Percentiles rank a stretch among this genome's conserved stretches.
Conservation (phyloP, 805 yeast species). For the Suhomyces xylopsoci region DNA sequence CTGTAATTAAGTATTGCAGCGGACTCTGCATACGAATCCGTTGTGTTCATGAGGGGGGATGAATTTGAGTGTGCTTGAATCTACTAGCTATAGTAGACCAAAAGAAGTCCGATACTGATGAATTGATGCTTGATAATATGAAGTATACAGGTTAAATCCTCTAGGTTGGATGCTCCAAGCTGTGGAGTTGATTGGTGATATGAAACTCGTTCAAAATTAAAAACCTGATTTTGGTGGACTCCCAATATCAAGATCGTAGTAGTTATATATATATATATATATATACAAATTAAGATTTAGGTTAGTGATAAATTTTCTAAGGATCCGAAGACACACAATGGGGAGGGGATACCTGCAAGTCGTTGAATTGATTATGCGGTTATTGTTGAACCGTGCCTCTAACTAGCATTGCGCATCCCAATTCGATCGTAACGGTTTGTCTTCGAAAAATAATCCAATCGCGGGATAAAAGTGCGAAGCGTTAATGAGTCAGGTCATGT, state of each 20-base stretch:
- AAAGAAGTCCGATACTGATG: background rate
- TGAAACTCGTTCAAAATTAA: background rate
- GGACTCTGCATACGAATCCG: background rate
- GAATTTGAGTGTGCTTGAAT: background rate
- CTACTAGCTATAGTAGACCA: background rate
- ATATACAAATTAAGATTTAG: background rate
- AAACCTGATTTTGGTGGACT: background rate
- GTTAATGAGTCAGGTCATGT: background rate
- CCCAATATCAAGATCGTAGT: background rate
- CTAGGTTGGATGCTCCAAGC: background rate
- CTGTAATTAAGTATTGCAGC: slow-evolving; percentile 6
- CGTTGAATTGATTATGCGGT: background rate
- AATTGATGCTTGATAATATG: background rate
- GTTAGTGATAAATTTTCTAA: background rate
- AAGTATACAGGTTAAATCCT: background rate
- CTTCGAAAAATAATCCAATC: background rate
- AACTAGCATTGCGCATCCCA: background rate
- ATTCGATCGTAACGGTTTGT: background rate
- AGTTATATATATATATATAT: background rate
- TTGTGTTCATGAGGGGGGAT: background rate
- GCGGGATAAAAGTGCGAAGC: background rate
- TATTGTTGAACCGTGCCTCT: background rate
- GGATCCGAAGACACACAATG: background rate
- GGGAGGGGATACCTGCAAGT: background rate
- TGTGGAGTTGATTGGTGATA: background rate